phyloP scores from a whole-genome alignment of 257 asterid species.

The Mentha longifolia region DNA sequence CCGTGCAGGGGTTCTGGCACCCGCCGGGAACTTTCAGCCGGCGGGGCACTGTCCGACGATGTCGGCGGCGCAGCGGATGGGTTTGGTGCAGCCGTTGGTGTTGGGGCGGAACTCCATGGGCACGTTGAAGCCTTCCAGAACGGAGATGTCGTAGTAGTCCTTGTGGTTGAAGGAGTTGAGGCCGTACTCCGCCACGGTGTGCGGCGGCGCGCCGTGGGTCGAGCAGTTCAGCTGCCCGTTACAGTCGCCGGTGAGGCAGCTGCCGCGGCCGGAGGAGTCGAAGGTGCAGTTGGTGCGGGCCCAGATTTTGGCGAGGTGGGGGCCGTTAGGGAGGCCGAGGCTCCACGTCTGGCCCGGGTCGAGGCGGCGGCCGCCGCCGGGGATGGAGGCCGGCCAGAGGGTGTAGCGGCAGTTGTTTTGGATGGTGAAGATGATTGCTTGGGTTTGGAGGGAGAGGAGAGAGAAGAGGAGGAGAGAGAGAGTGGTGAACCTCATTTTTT shows the following conservation, averaged over 20 bases:
- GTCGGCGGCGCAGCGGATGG: slow-evolving; percentile 58
- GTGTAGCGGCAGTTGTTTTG: slow-evolving; percentile 65
- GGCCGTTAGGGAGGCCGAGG: slow-evolving; percentile 40
- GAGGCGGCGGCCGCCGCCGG: slow-evolving; percentile 68
- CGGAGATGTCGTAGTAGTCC: slow-evolving; percentile 63
- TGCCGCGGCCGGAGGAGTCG: slow-evolving; percentile 52
- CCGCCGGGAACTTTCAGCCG: slow-evolving; percentile 60
- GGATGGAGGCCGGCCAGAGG: slow-evolving; percentile 61
- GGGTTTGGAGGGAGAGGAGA: slow-evolving; percentile 38
- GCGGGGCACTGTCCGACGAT: slow-evolving; percentile 62
- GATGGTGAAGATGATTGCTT: slow-evolving; percentile 48
- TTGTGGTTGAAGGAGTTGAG: slow-evolving; percentile 45
- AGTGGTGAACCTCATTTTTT: slow-evolving; percentile 17
- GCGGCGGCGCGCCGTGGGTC: slow-evolving; percentile 50
- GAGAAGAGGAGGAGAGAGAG: slow-evolving; percentile 21
- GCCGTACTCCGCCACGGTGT: slow-evolving; percentile 61
- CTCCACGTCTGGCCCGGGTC: slow-evolving; percentile 51
- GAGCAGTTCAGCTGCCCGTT: slow-evolving; percentile 50
- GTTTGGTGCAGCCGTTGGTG: slow-evolving; percentile 50
- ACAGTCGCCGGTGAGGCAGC: slow-evolving; percentile 70
- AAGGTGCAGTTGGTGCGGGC: slow-evolving; percentile 70
- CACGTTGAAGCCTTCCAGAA: slow-evolving; percentile 64
- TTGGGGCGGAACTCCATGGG: slow-evolving; percentile 52
- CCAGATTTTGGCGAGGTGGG: slow-evolving; percentile 54
- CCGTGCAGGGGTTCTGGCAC: slow-evolving; percentile 81